phyloP scores from a whole-genome alignment of 768 basidiomycete species.

The Neoboletus magnificus region DNA sequence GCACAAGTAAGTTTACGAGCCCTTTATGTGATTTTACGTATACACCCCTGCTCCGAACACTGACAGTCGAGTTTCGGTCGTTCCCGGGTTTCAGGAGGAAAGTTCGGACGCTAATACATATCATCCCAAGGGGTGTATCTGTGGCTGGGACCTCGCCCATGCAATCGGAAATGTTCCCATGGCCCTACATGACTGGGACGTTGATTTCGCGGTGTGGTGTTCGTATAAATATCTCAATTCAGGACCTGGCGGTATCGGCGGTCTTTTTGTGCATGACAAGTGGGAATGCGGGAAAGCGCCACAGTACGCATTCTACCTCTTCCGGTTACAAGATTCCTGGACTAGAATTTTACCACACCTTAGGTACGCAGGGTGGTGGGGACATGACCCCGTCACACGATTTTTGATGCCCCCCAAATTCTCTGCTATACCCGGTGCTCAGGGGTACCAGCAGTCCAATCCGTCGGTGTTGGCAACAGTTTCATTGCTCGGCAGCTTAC shows the following conservation, averaged over 20 bases:
- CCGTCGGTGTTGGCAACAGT: slow-evolving; percentile 79
- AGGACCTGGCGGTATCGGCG: slow-evolving; percentile 96
- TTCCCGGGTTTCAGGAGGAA: slow-evolving; percentile 8
- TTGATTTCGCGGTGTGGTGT: slow-evolving; percentile 99
- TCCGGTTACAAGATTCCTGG: slow-evolving; percentile 3
- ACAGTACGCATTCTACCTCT: slow-evolving; percentile 45
- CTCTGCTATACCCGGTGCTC: slow-evolving; percentile 82
- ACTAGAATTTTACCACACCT: slow-evolving; percentile 11
- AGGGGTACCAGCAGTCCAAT: slow-evolving; percentile 96
- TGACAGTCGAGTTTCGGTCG: slow-evolving; percentile 4
- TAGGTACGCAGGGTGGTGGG: slow-evolving; percentile 98
- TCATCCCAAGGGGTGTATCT: slow-evolving; percentile 74
- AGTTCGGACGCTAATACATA: slow-evolving; percentile 13
- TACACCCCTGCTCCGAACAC: slow-evolving; percentile 6
- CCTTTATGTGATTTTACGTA: slow-evolving; percentile 27
- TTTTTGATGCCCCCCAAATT: slow-evolving; percentile 89
- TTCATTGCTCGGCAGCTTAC: slow-evolving; percentile 79
- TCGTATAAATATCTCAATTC: slow-evolving; percentile 98
- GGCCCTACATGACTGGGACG: slow-evolving; percentile 86
- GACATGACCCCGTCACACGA: slow-evolving; percentile 81
- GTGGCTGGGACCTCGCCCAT: slow-evolving; percentile 97
- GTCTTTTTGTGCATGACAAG: slow-evolving; percentile 82
- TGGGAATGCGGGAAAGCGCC: slow-evolving; percentile 65
- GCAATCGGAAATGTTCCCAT: slow-evolving; percentile 92
- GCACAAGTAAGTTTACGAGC: slow-evolving; percentile 56